A percentile compares a stretch with the other conserved stretches of the same genome.
These are phyloP conservation scores for Phytophthora agathidicida DNA, from an alignment of 352 stramenopile species.

Conservation along the genomic window DNA sequence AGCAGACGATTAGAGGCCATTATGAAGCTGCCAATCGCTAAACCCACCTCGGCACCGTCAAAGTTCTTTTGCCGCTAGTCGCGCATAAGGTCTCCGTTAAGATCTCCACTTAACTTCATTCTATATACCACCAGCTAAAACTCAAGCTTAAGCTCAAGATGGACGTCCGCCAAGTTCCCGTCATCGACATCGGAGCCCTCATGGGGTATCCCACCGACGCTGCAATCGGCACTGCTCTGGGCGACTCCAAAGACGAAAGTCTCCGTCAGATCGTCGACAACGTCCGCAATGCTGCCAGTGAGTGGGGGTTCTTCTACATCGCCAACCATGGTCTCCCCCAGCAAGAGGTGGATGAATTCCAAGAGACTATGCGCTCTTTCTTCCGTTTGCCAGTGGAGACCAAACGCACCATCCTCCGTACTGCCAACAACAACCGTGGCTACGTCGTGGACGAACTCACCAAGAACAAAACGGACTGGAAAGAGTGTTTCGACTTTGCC, in stretches of 20 bases:
- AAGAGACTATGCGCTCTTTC: conserved; percentile 70
- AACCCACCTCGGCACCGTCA: too few relatives aligned
- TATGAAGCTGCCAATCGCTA: too few relatives aligned
- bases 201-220: conserved; percentile 40
- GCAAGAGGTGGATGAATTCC: conserved; percentile 68
- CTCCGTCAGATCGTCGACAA: conserved; percentile 33
- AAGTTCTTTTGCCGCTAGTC: too few relatives aligned
- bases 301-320: conserved; percentile 95
- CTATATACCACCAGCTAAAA: too few relatives aligned
- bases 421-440: conserved; percentile 81
- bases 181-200: conserved; percentile 56
- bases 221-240: conserved; percentile 30
- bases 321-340: conserved; percentile 71
- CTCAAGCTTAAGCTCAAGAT: conserved; percentile 7
- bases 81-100: too few relatives aligned
- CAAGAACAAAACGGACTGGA: conserved; percentile 94
- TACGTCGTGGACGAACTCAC: conserved; percentile 95
- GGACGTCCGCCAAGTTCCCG: conserved; percentile 39
- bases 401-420: conserved; percentile 69
- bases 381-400: conserved; percentile 76
- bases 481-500: conserved; percentile 84
- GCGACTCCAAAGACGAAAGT: background rate
- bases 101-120: background rate
- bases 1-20: too few relatives aligned
- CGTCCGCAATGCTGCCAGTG: conserved; percentile 28